phyloP scores from a whole-genome alignment of 257 asterid species.

The Scutellaria minor region DNA sequence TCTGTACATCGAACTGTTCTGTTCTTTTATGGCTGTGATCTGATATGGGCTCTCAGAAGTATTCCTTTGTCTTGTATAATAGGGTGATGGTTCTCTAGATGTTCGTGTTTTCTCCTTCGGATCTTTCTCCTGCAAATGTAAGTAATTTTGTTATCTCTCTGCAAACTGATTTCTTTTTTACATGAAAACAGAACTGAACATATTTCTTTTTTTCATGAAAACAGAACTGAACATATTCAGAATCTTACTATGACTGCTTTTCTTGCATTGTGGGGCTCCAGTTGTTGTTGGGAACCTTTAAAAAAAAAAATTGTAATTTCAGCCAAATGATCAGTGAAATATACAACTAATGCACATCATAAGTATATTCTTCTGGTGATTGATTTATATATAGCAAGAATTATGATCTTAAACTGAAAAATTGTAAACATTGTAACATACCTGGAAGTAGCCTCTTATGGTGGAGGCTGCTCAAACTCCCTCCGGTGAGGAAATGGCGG shows the following conservation, averaged over 20 bases:
- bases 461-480: slow-evolving; percentile 47
- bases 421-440: slow-evolving; percentile 25
- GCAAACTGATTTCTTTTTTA: not conserved
- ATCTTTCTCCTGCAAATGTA: slow-evolving; percentile 56
- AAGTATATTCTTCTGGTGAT: not conserved
- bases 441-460: slow-evolving; percentile 68
- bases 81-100: slow-evolving; percentile 58
- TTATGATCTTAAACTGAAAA: slow-evolving; percentile 2
- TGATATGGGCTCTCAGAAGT: slow-evolving; percentile 42
- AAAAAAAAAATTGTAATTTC: slow-evolving; percentile 27
- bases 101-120: slow-evolving; percentile 42
- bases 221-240: slow-evolving; percentile 22
- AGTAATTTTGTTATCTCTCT: slow-evolving; percentile 32
- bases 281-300: slow-evolving; percentile 51
- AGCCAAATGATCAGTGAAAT: not conserved
- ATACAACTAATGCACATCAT: slow-evolving; percentile 4
- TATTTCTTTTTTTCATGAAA: slow-evolving; percentile 6
- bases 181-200: slow-evolving; percentile 1
- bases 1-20: slow-evolving; percentile 72
- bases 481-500: slow-evolving; percentile 57
- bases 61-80: slow-evolving; percentile 35
- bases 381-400: not conserved
- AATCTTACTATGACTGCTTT: slow-evolving; percentile 48
- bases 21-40: slow-evolving; percentile 31
- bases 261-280: slow-evolving; percentile 50